Evolutionary conservation across 2,329 filamentous ascomycete species (phyloP).

Genomic region (Xylariales sp.): DNA sequence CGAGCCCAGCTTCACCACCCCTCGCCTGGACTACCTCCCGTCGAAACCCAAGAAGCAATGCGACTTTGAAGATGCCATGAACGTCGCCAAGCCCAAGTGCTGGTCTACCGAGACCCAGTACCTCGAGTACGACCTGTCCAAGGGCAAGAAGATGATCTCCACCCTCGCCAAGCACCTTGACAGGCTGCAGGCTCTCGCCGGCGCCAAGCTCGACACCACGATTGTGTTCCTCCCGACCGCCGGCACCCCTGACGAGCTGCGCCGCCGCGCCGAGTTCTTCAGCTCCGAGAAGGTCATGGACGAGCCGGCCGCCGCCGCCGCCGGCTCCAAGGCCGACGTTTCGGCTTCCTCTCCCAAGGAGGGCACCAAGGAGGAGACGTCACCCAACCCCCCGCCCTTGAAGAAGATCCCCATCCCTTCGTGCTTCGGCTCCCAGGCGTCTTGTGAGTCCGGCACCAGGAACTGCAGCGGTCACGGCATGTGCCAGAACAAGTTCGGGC

Average conservation of each 20-base stretch:
- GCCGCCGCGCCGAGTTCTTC: constrained; percentile 37
- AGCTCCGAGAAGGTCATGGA: constrained; percentile 40
- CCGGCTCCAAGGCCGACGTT: constrained; percentile 11
- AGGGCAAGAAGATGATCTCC: constrained; percentile 34
- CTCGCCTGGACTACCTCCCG: constrained; percentile 40
- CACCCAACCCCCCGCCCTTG: constrained; percentile 22
- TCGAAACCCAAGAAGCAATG: constrained; percentile 31
- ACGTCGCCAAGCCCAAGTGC: constrained; percentile 18
- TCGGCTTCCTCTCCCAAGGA: constrained; percentile 26
- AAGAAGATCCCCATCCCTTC: constrained; percentile 50
- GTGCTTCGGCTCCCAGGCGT: constrained; percentile 69
- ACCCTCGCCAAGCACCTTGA: constrained; percentile 39
- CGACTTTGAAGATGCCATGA: constrained; percentile 20
- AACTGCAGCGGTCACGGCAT: constrained; percentile 79
- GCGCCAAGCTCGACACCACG: constrained; percentile 51
- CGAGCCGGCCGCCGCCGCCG: constrained; percentile 17
- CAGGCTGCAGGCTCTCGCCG: constrained; percentile 39
- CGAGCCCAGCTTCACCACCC: constrained; percentile 42
- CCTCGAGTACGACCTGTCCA: constrained; percentile 23
- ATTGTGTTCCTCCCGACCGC: constrained; percentile 49
- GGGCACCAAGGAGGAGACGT: constrained; percentile 17
- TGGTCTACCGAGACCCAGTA: constrained; percentile 24
- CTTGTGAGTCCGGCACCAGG: constrained; percentile 66
- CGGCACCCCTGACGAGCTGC: constrained; percentile 30
- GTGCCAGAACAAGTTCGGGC: constrained; percentile 63